phyloP scores from a whole-genome alignment of 1,284 basidiomycete genomes.

The Tilletia setariae region DNA sequence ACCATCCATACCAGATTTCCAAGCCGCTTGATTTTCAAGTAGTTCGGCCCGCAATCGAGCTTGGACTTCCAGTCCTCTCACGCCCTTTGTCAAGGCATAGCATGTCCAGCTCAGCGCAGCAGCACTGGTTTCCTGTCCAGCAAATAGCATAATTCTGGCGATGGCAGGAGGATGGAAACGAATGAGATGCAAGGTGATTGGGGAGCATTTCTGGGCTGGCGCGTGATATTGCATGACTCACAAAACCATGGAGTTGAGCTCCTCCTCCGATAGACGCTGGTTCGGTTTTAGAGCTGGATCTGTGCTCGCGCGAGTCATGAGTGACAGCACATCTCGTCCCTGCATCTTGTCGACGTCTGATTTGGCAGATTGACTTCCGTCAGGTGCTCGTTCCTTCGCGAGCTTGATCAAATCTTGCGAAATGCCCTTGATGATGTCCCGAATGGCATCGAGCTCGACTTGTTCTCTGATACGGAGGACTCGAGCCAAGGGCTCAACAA shows the following conservation, averaged over 20 bases:
- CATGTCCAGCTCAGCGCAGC: constrained; percentile 1
- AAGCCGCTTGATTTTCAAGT: too few relatives aligned
- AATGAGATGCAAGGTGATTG: too few relatives aligned
- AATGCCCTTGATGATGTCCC: not conserved
- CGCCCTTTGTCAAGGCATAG: constrained; percentile 5
- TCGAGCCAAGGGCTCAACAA: not conserved
- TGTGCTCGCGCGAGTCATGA: constrained; percentile 10
- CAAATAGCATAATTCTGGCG: not conserved
- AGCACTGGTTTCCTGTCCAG: constrained; percentile 10
- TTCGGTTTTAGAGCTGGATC: not conserved
- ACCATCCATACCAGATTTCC: too few relatives aligned
- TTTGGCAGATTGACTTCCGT: not conserved
- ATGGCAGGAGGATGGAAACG: not conserved
- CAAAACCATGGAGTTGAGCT: constrained; percentile 11
- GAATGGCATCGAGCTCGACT: not conserved
- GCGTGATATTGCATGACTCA: not conserved
- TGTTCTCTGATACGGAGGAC: not conserved
- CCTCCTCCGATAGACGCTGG: constrained; percentile 16
- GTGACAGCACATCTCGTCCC: constrained; percentile 15
- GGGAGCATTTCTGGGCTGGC: not conserved
- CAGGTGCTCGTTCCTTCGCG: not conserved
- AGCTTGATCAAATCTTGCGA: not conserved
- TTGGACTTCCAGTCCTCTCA: constrained; percentile 7
- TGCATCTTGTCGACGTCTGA: not conserved
- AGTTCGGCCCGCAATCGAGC: constrained; percentile 11